Conservation (phyloP, 2,329 filamentous ascomycete species). For the Aureobasidium pullulans region DNA sequence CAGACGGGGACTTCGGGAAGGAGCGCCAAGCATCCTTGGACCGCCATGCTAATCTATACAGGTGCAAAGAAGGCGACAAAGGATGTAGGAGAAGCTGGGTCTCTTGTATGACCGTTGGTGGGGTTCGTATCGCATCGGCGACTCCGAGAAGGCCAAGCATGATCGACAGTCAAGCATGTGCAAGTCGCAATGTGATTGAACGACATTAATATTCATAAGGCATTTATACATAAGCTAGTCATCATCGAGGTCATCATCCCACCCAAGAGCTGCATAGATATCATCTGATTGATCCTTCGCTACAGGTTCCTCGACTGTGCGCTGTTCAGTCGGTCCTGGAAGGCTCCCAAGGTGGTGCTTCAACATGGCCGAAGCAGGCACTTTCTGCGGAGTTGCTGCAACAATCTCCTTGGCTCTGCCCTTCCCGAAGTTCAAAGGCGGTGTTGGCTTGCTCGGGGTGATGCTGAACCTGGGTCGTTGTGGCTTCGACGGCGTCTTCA, state of each 20-base stretch:
- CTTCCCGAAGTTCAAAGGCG: background rate
- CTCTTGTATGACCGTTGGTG: too few relatives aligned
- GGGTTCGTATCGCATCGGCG: too few relatives aligned
- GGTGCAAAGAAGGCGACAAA: too few relatives aligned
- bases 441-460: background rate
- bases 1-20: too few relatives aligned
- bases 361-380: constrained; percentile 18
- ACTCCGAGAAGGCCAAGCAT: too few relatives aligned
- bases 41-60: too few relatives aligned
- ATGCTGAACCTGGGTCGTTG: background rate
- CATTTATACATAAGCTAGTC: background rate
- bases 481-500: constrained; percentile 11
- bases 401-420: background rate
- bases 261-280: constrained; percentile 39
- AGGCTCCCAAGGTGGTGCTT: constrained; percentile 18
- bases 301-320: background rate
- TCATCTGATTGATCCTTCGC: background rate
- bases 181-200: background rate
- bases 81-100: too few relatives aligned
- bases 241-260: constrained; percentile 31
- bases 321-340: background rate
- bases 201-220: background rate
- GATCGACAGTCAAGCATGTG: too few relatives aligned
- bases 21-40: too few relatives aligned
- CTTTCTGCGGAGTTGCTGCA: constrained; percentile 13